Conservation (phyloP, 495 filamentous ascomycete genomes). For the Parachaetomium inaequale region DNA sequence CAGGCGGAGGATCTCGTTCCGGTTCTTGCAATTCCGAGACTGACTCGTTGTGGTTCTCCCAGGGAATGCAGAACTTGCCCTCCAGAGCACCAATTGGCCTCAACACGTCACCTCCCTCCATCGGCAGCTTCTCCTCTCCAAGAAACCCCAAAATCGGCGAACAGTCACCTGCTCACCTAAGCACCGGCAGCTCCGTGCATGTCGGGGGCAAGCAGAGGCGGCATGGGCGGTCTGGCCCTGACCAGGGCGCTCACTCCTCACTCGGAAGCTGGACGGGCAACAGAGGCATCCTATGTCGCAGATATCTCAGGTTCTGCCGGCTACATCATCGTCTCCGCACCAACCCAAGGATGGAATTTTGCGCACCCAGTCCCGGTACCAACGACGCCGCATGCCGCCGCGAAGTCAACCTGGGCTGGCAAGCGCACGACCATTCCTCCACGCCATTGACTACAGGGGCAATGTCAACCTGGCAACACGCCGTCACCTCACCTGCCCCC, state of each 20-base stretch:
- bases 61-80: neutral
- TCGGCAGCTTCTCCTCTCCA: neutral
- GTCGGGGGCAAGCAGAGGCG: neutral
- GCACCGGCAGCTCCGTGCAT: neutral
- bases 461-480: neutral
- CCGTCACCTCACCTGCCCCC: neutral
- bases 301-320: neutral
- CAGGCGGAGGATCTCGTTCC: constrained; percentile 14
- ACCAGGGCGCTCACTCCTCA: neutral
- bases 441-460: neutral
- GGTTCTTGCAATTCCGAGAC: constrained; percentile 11
- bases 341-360: neutral
- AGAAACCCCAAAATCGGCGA: neutral
- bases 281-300: neutral
- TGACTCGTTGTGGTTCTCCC: constrained; percentile 5
- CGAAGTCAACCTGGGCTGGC: neutral
- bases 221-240: neutral
- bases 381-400: neutral
- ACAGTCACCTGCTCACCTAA: neutral
- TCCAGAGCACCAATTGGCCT: neutral
- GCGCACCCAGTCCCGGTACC: neutral
- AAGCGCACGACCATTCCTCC: neutral
- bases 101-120: neutral
- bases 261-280: neutral
- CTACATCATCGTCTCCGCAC: neutral